Evolutionary conservation across 2,329 filamentous ascomycete species (phyloP), one percentile per base, ranked within the genome.

Genomic region (Monilinia vaccinii-corymbosi): DNA sequence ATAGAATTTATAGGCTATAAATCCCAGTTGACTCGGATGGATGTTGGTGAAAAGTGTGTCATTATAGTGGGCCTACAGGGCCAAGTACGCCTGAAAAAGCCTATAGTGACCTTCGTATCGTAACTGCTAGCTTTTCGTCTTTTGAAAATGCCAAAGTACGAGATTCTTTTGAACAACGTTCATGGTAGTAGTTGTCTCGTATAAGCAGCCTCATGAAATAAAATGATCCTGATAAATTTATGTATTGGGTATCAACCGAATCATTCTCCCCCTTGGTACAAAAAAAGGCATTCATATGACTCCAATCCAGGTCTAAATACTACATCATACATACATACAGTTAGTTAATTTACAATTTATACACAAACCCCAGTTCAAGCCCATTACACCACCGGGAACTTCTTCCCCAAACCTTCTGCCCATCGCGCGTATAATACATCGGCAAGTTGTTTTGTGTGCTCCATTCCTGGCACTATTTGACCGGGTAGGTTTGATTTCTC

Each of bases 401-500:
- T 79, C 58, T 83, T 80, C 64, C 86, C 85, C 68, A 97, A 76
- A 1, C 91, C 91, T 61, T 95, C 89, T 3, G 87, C 85, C 94
- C 94, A 99, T 47, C 93, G 83, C 18, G 86, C 84, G 75, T 97
- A 97, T 23, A 99, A 81, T 23, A 96, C 89, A 72, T 97, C 91
- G 1, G 89, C 90, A 42, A 97, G 79, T 71, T 96, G 85, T 70
- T 91, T 90, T 65, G 88, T 89, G 74, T 97, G 93, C 73, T 97
- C 92, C 89, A 97, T 93, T 2, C 91, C 93, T 1, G 85, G 81
- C 60, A 80, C 75, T 51, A 77, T 72, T 64, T 82, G 78, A 13
- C 81, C 84, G 1, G 83, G 84, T 65, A 85, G 73, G 66, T 80
- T 79, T 48, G 69, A 52, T 58, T 69, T 71, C 28, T 75, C 71